Conservation (phyloP, 495 filamentous ascomycete species). For the Tuber borchii region DNA sequence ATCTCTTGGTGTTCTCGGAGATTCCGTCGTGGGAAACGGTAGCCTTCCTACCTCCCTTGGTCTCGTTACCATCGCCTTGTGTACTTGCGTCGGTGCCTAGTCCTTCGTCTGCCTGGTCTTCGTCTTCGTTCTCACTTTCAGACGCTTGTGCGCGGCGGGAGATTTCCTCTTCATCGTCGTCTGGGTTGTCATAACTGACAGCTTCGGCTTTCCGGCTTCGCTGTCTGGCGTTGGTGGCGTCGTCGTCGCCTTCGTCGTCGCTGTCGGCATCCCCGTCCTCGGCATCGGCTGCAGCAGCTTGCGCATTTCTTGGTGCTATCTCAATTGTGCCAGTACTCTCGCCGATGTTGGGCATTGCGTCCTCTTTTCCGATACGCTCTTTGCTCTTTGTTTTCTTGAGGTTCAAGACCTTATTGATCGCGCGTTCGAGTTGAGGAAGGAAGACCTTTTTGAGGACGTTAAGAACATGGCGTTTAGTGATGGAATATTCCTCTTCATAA, state of each 20-base stretch:
- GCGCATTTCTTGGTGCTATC: constrained; percentile 43
- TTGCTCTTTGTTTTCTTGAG: constrained; percentile 61
- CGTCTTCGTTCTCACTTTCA: constrained; percentile 48
- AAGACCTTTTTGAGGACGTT: constrained; percentile 72
- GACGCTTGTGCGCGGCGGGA: constrained; percentile 52
- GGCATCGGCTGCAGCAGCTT: constrained; percentile 49
- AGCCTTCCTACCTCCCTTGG: constrained; percentile 44
- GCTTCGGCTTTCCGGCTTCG: constrained; percentile 67
- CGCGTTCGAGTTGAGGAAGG: constrained; percentile 58
- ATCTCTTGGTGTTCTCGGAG: constrained; percentile 56
- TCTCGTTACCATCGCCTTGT: constrained; percentile 45
- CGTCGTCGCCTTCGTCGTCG: constrained; percentile 61
- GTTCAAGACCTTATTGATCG: constrained; percentile 71
- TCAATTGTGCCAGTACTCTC: constrained; percentile 61
- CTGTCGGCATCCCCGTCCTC: constrained; percentile 64
- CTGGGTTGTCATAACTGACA: constrained; percentile 81
- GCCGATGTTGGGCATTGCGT: constrained; percentile 74
- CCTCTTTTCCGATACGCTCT: constrained; percentile 53
- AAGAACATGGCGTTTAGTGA: constrained; percentile 67
- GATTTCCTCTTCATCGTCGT: constrained; percentile 76
- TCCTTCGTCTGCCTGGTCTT: constrained; percentile 53
- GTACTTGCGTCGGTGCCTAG: constrained; percentile 44
- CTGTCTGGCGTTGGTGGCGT: constrained; percentile 74
- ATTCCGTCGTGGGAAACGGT: constrained; percentile 10
- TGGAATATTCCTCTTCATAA: constrained; percentile 78